Conservation (phyloP, 495 filamentous ascomycete species). For the Choiromyces venosus region DNA sequence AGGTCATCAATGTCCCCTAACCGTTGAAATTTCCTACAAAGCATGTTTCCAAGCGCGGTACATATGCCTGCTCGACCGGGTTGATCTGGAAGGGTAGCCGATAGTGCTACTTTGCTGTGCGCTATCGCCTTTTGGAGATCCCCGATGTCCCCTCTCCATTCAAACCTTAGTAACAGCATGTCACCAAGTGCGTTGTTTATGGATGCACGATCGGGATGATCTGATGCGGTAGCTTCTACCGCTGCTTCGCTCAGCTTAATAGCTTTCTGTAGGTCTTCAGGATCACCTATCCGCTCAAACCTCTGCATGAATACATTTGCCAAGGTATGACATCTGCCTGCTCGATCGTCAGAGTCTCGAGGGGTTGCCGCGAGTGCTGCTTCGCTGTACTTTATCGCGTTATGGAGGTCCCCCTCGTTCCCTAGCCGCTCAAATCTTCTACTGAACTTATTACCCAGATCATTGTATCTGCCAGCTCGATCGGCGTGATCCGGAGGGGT, state of each 20-base stretch:
- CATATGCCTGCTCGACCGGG: not conserved
- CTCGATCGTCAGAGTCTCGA: no score
- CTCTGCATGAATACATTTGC: no score
- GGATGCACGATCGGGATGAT: constrained; percentile 6
- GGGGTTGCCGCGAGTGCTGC: not conserved
- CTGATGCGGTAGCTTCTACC: not conserved
- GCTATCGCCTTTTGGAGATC: not conserved
- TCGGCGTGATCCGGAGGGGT: not conserved
- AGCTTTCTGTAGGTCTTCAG: no score
- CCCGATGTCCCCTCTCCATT: not conserved
- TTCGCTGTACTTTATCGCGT: not conserved
- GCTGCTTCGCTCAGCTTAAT: no score
- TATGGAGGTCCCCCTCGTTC: not conserved
- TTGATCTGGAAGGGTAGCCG: not conserved
- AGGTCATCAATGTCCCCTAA: constrained; percentile 7
- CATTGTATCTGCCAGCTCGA: not conserved
- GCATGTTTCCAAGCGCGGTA: no score
- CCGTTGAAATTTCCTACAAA: no score
- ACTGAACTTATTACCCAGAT: not conserved
- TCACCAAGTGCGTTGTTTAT: not conserved
- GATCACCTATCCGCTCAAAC: no score
- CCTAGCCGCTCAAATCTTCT: not conserved
- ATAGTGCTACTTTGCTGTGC: not conserved
- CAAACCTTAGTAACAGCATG: no score
- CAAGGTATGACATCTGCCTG: no score